Percentiles rank a stretch among this genome's conserved stretches.
These are phyloP conservation scores for Phytophthora chlamydospora DNA, from an alignment of 352 stramenopile genomes.

Conservation along the genomic window DNA sequence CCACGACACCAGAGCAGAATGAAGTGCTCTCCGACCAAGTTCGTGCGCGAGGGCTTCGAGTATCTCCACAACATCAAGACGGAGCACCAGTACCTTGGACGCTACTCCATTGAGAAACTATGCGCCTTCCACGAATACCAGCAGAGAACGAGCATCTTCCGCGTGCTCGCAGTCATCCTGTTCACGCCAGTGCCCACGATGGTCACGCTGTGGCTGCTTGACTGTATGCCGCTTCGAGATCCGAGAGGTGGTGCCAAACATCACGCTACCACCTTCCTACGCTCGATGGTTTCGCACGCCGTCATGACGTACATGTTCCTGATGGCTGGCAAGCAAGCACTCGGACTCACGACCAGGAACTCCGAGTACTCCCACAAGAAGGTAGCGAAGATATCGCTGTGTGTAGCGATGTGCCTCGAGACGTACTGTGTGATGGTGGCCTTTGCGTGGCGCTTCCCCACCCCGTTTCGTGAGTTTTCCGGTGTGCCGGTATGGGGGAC, in stretches of 20 bases:
- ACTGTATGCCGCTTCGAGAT: conserved; percentile 13
- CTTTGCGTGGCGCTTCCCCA: conserved; percentile 16
- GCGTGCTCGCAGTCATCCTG: conserved; percentile 21
- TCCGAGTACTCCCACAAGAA: conserved; percentile 18
- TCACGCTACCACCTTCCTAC: conserved; percentile 9
- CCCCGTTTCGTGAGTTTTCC: conserved; percentile 17
- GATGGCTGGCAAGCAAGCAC: conserved; percentile 10
- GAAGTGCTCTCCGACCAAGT: no score
- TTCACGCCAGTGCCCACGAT: conserved; percentile 18
- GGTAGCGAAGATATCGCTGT: conserved; percentile 2
- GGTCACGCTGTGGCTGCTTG: conserved; percentile 4
- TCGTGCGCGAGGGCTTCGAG: no score
- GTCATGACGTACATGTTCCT: conserved; percentile 18
- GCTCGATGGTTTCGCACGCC: conserved; percentile 3
- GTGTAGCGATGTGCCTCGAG: conserved; percentile 17
- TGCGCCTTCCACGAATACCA: no score
- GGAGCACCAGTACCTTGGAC: no score
- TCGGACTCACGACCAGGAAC: conserved; percentile 9
- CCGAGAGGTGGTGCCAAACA: not conserved
- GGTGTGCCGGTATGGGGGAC: conserved; percentile 7
- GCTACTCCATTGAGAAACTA: no score
- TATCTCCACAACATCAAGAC: no score
- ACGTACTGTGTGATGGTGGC: conserved; percentile 15
- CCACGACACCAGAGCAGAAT: no score
- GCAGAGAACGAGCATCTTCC: no score